Percentiles rank a stretch among this genome's conserved stretches.
phyloP scores from a whole-genome alignment of 2,329 filamentous ascomycete species.

The Sporothrix pseudoabietina region DNA sequence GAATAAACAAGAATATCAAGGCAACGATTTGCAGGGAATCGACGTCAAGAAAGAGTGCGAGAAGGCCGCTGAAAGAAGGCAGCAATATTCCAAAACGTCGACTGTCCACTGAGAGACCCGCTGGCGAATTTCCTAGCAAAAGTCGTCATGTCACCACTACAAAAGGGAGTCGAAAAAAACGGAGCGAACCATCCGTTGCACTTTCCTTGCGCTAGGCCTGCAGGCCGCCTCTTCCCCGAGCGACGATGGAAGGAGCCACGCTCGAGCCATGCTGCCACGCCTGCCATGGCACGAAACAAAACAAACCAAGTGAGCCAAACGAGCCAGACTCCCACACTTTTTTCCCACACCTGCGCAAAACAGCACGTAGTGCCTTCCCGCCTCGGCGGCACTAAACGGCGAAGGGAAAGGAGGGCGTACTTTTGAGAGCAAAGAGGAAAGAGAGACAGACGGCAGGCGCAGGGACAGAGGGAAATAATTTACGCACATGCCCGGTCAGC shows the following conservation, averaged over 20 bases:
- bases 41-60: neutral
- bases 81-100: slow-evolving; percentile 3
- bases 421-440: neutral
- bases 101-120: slow-evolving; percentile 2
- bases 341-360: neutral
- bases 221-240: slow-evolving; percentile 23
- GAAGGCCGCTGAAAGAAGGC: neutral
- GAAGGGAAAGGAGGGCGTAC: neutral
- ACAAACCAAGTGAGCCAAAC: neutral
- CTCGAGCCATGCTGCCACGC: neutral
- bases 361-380: slow-evolving; percentile 14
- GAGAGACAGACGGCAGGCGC: neutral
- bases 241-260: slow-evolving; percentile 5
- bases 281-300: slow-evolving; percentile 12
- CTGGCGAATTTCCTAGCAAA: neutral
- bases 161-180: slow-evolving; percentile 15
- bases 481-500: slow-evolving; percentile 18
- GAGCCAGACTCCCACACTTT: neutral
- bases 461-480: slow-evolving; percentile 5
- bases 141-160: slow-evolving; percentile 8
- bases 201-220: slow-evolving; percentile 5
- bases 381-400: neutral
- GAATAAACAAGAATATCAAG: neutral
- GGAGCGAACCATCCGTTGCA: slow-evolving; percentile 21
- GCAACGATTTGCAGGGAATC: neutral